Percentiles rank a stretch among this genome's conserved stretches.
Evolutionary conservation across 805 yeast species (phyloP).

Genomic region (Yarrowia osloensis): DNA sequence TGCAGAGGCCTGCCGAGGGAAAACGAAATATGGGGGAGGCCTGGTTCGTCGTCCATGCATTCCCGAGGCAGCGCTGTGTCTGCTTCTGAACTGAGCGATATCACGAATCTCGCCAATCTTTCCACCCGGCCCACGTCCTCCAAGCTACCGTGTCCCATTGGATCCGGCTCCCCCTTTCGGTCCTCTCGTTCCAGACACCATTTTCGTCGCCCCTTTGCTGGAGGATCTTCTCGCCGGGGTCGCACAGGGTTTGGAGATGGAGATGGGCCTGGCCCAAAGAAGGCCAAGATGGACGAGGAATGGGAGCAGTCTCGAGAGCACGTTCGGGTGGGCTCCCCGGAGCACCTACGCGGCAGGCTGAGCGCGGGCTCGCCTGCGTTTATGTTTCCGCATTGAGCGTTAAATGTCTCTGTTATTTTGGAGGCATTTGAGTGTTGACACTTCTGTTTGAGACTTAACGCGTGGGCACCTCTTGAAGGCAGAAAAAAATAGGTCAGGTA

Average conservation of each 20-base stretch:
- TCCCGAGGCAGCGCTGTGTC: slow-evolving; percentile 5
- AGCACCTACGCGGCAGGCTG: background rate
- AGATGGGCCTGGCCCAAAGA: background rate
- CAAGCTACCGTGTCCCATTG: slow-evolving; percentile 11
- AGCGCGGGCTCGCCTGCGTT: background rate
- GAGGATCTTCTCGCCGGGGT: background rate
- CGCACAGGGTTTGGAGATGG: slow-evolving; percentile 2
- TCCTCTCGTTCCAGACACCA: slow-evolving; percentile 9
- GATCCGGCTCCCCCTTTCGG: slow-evolving; percentile 14
- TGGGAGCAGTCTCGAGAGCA: background rate
- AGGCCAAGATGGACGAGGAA: background rate
- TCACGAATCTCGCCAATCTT: background rate
- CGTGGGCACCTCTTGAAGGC: too few species aligned
- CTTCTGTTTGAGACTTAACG: too few species aligned
- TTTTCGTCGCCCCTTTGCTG: slow-evolving; percentile 12
- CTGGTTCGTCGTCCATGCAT: background rate
- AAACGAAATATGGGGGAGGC: slow-evolving; percentile 8
- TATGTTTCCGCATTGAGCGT: slow-evolving; percentile 1
- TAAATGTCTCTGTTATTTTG: too few species aligned
- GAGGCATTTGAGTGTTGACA: too few species aligned
- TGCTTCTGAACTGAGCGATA: slow-evolving; percentile 17
- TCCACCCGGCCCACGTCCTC: background rate
- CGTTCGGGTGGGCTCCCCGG: background rate
- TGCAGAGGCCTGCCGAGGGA: background rate
- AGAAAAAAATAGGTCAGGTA: too few species aligned